Evolutionary conservation across 1,139 yeast species (phyloP).

Genomic region (Diutina scorzettiae): DNA sequence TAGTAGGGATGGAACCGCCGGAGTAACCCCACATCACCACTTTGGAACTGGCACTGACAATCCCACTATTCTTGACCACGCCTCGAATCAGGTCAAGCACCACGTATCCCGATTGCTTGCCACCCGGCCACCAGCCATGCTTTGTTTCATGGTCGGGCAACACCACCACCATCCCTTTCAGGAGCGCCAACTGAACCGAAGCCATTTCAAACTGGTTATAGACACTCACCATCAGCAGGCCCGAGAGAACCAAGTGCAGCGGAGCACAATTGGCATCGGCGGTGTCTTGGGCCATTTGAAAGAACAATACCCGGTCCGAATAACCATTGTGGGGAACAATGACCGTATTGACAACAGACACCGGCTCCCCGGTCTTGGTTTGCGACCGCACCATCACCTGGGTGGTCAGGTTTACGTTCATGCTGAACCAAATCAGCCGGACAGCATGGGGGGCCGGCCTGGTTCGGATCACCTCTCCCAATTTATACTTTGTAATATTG

Average conservation of each 20-base stretch:
- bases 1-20: conserved; percentile 24
- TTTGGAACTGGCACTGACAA: conserved; percentile 14
- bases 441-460: neutral
- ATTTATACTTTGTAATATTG: neutral
- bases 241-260: conserved; percentile 9
- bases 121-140: conserved; percentile 19
- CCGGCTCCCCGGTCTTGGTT: neutral
- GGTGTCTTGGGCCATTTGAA: conserved; percentile 10
- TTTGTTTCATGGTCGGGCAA: conserved; percentile 25
- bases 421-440: neutral
- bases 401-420: neutral
- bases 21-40: conserved; percentile 25
- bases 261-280: conserved; percentile 9
- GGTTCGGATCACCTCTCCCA: neutral
- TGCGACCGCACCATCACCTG: conserved; percentile 4
- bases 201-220: conserved; percentile 11
- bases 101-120: conserved; percentile 18
- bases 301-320: conserved; percentile 8
- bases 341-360: conserved; percentile 9
- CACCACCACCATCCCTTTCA: conserved; percentile 21
- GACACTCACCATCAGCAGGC: conserved; percentile 8
- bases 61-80: conserved; percentile 13
- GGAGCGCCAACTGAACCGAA: conserved; percentile 14
- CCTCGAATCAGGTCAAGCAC: conserved; percentile 20
- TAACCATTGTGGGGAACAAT: conserved; percentile 10